A percentile compares a stretch with the other conserved stretches of the same genome.
Evolutionary conservation across 1,284 basidiomycete genomes (phyloP).

Genomic region (Cryptococcus deneoformans): DNA sequence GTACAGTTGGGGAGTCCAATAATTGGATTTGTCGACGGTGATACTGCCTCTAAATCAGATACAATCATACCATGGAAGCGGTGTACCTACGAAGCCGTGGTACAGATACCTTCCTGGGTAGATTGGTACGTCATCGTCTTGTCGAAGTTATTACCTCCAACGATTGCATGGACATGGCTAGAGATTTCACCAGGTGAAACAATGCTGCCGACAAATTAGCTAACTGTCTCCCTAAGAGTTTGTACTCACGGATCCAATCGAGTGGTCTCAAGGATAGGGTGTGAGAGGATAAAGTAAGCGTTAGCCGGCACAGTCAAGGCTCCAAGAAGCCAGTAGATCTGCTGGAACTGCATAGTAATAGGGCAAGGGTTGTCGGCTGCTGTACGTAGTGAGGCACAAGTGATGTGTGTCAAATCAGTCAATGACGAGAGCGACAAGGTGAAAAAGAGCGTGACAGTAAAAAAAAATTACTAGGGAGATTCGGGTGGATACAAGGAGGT

Average conservation of each 20-base stretch:
- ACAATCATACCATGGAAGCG: too few species aligned
- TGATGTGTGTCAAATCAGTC: background rate
- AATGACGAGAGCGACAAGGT: background rate
- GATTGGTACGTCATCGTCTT: slow-evolving; percentile 38
- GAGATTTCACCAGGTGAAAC: slow-evolving; percentile 35
- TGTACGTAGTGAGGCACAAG: slow-evolving; percentile 4
- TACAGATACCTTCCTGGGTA: slow-evolving; percentile 40
- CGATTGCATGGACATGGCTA: slow-evolving; percentile 44
- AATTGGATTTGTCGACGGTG: slow-evolving; percentile 50
- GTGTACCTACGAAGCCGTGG: slow-evolving; percentile 34
- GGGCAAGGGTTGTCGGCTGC: background rate
- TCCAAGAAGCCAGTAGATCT: slow-evolving; percentile 16
- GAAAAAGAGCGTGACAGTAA: background rate
- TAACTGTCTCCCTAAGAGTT: background rate
- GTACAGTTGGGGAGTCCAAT: slow-evolving; percentile 53
- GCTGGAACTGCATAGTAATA: slow-evolving; percentile 11
- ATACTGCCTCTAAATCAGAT: slow-evolving; percentile 16
- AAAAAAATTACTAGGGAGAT: background rate
- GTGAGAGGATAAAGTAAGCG: slow-evolving; percentile 44
- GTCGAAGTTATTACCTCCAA: slow-evolving; percentile 50
- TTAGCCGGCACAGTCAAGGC: slow-evolving; percentile 25
- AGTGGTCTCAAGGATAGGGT: slow-evolving; percentile 36
- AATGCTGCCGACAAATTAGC: slow-evolving; percentile 22
- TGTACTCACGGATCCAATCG: slow-evolving; percentile 42
- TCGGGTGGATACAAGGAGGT: background rate